Evolutionary conservation across 2,329 filamentous ascomycete genomes (phyloP).

Genomic region (Fusarium vanettenii): DNA sequence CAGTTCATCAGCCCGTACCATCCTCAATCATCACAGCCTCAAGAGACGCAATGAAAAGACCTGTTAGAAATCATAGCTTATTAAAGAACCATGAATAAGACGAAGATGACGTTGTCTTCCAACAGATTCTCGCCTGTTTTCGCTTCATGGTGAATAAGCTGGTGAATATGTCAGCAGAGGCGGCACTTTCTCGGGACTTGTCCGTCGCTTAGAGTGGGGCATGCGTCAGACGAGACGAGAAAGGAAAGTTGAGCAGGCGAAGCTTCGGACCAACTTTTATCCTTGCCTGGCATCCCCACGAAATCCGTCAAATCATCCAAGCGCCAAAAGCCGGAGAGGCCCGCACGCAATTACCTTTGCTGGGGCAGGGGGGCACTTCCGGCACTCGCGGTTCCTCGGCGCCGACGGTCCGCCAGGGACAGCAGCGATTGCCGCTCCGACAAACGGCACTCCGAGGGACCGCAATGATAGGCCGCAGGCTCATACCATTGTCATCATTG

Average conservation of each 20-base stretch:
- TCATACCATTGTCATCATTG: neutral
- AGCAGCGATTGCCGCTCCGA: conserved; percentile 32
- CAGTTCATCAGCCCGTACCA: neutral
- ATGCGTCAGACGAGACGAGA: neutral
- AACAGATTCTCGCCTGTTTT: neutral
- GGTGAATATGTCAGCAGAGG: neutral
- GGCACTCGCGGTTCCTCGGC: conserved; percentile 38
- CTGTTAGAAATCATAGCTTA: neutral
- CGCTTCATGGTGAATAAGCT: neutral
- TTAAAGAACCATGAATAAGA: conserved; percentile 28
- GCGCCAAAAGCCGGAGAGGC: neutral
- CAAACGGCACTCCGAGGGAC: conserved; percentile 1
- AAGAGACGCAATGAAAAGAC: neutral
- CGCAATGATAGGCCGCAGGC: neutral
- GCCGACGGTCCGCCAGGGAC: conserved; percentile 27
- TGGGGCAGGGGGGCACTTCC: neutral
- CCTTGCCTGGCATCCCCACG: neutral
- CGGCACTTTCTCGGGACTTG: conserved; percentile 2
- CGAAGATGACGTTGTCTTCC: conserved; percentile 23
- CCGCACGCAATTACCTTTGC: neutral
- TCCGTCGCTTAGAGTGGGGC: neutral
- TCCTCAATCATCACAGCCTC: neutral
- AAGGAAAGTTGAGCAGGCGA: neutral
- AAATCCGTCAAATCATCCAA: neutral
- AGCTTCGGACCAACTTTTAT: conserved; percentile 21